Evolutionary conservation across 208 protist genomes (phyloP).

Genomic region (Crithidia thermophila): DNA sequence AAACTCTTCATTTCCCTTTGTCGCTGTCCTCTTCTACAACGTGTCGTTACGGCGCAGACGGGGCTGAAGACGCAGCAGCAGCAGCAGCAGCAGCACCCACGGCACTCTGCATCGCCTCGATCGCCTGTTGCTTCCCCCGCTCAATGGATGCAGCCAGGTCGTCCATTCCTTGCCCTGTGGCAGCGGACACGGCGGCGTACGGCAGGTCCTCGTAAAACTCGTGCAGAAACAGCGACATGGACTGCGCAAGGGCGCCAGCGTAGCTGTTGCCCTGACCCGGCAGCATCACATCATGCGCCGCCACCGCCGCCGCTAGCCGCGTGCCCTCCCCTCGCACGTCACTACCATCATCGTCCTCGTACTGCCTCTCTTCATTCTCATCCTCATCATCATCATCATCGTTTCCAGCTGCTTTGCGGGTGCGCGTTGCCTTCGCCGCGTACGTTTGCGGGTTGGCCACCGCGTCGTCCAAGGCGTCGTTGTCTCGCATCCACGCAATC

Average conservation of each 20-base stretch:
- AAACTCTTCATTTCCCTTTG: too few relatives aligned
- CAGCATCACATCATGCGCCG: conserved; percentile 8
- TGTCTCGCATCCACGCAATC: conserved; percentile 96
- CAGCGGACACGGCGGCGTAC: conserved; percentile 93
- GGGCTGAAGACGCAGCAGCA: background rate
- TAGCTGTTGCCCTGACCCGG: conserved; percentile 57
- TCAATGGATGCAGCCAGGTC: conserved; percentile 86
- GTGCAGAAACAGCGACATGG: conserved; percentile 97
- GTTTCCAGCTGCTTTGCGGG: background rate
- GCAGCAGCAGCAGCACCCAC: background rate
- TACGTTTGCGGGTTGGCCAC: conserved; percentile 45
- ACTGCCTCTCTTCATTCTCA: too few relatives aligned
- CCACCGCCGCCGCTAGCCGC: conserved; percentile 18
- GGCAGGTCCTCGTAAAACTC: conserved; percentile 96
- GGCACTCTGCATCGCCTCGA: conserved; percentile 34
- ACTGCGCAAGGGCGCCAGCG: conserved; percentile 90
- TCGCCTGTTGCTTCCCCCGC: conserved; percentile 73
- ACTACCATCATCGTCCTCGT: background rate
- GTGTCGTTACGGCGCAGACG: background rate
- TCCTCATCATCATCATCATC: background rate
- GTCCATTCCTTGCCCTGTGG: conserved; percentile 91
- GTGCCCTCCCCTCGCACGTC: conserved; percentile 19
- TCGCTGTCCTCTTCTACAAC: too few relatives aligned
- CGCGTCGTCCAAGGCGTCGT: conserved; percentile 83
- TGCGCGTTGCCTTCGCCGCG: background rate